Base-by-base conservation (phyloP, 2,329 filamentous ascomycete genomes). In the Claviceps monticola region DNA sequence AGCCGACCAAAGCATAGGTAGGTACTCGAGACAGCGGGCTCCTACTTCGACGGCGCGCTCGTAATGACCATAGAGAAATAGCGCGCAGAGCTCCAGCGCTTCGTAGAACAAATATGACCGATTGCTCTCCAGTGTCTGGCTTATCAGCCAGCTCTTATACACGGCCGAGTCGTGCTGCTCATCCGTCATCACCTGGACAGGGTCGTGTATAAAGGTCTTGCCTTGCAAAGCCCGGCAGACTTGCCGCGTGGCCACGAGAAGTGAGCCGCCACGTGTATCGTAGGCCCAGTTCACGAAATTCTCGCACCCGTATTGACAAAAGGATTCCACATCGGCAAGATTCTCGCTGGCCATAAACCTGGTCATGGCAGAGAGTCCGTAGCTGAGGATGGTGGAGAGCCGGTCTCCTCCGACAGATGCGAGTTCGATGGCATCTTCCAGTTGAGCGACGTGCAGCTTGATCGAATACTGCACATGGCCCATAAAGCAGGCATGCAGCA, bases 231-330 rank as follows among this genome's bases (percentile, higher is more conserved):
- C 83, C 48, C 84, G 78, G 49, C 75, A 78, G 23, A 78, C 74
- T 62, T 90, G 86, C 48, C 83, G 71, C 3, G 83, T 72, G 2
- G 78, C 75, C 54, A 85, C 78, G 6, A 90, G 69, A 49, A 88
- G 71, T 0, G 80, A 80, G 2, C 86, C 86, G 16, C 86, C 86
- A 53, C 84, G 75, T 1, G 83, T 76, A 59, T 89, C 86, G 45
- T 75, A 71, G 46, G 81, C 72, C 86, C 86, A 90, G 48, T 83
- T 80, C 1, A 79, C 79, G 53, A 87, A 78, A 56, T 89, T 86
- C 55, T 88, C 78, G 54, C 82, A 84, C n/a, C 81, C 77, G 55
- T 83, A 86, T 47, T 80, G 76, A 58, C 83, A 84, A 61, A 81
- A 86, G 0, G 75, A 75, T 62, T 89, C 85, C 0, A 88, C 68